These are phyloP conservation scores for Citrullus mucosospermus DNA, from an alignment of 306 rosid species.

Conservation along the genomic window DNA sequence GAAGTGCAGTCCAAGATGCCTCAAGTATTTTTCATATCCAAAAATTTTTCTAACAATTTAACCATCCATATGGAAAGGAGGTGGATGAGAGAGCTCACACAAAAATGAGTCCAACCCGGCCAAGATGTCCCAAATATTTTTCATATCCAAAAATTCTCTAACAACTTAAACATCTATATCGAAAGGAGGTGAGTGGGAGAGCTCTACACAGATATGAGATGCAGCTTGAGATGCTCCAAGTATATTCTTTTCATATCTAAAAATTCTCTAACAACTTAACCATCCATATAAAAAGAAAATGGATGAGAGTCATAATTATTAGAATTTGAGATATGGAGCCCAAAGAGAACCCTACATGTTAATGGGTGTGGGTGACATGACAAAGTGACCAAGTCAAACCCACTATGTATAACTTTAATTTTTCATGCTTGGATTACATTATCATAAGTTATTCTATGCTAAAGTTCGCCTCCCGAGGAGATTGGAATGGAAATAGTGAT, in stretches of 20 bases:
- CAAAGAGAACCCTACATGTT: background rate
- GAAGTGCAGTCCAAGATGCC: too few relatives aligned
- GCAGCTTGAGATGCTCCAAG: too few relatives aligned
- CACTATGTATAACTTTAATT: background rate
- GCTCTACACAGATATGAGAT: too few relatives aligned
- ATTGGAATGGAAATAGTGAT: background rate
- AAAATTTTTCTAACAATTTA: too few relatives aligned
- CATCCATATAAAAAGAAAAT: background rate
- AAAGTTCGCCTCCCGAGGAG: too few relatives aligned
- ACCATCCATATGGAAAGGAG: too few relatives aligned
- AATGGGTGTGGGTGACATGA: background rate
- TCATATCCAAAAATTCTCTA: too few relatives aligned
- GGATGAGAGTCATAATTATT: background rate
- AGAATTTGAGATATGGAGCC: background rate
- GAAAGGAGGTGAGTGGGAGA: too few relatives aligned
- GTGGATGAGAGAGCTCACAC: background rate
- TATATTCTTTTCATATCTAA: background rate
- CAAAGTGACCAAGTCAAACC: background rate
- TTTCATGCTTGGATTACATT: background rate
- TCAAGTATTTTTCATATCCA: too few relatives aligned
- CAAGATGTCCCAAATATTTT: too few relatives aligned
- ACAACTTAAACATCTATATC: too few relatives aligned
- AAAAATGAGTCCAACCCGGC: too few relatives aligned
- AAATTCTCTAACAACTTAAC: background rate
- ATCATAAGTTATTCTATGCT: background rate